These are phyloP conservation scores for Solanum piurae DNA, from an alignment of 257 asterid genomes.

Conservation along the genomic window DNA sequence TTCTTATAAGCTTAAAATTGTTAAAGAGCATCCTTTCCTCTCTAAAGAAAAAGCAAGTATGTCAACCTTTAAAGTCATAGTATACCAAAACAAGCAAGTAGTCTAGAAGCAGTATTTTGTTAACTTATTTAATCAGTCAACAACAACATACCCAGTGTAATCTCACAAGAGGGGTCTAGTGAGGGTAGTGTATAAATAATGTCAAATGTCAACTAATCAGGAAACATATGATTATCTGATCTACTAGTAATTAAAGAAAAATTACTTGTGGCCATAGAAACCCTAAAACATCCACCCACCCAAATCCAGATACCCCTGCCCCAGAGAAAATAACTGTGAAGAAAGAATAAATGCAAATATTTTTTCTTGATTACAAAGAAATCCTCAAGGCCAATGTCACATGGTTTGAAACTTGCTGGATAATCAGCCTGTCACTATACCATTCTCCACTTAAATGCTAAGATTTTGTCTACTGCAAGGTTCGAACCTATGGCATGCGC, in stretches of 20 bases:
- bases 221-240: background rate
- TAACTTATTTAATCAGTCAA: background rate
- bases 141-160: background rate
- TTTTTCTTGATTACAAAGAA: background rate
- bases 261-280: background rate
- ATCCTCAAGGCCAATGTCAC: background rate
- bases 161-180: background rate
- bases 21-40: background rate
- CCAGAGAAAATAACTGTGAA: background rate
- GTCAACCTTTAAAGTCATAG: background rate
- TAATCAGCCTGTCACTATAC: background rate
- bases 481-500: background rate
- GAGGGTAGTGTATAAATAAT: background rate
- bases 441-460: background rate
- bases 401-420: background rate
- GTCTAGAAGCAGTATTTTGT: background rate
- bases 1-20: background rate
- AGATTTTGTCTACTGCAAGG: background rate
- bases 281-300: background rate
- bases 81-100: background rate
- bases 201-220: background rate
- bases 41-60: background rate
- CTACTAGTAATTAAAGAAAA: background rate
- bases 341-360: background rate
- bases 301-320: background rate